phyloP scores from a whole-genome alignment of 139 green algal species.

The Pleodorina starrii region DNA sequence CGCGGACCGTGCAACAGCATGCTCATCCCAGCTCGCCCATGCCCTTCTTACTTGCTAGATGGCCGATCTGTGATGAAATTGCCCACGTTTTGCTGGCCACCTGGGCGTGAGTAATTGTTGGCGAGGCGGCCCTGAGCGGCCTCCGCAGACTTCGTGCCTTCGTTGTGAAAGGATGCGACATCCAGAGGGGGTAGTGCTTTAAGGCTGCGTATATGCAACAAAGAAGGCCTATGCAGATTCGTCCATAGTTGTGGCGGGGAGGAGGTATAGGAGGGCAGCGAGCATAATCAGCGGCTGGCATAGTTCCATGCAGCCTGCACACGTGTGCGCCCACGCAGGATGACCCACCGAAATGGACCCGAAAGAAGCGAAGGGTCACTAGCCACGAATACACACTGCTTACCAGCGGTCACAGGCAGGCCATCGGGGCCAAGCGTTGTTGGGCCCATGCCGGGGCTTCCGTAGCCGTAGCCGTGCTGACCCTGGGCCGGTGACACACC shows the following conservation, averaged over 20 bases:
- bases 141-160: not conserved
- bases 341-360: no score
- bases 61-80: constrained; percentile 49
- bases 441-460: not conserved
- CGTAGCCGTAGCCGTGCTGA: not conserved
- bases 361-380: no score
- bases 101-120: constrained; percentile 54
- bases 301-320: no score
- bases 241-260: no score
- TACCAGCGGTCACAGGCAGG: not conserved
- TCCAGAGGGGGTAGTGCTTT: no score
- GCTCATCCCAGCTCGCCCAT: not conserved
- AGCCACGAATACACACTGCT: no score
- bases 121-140: not conserved
- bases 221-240: no score
- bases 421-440: not conserved
- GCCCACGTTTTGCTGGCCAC: constrained; percentile 54
- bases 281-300: no score
- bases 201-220: no score
- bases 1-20: not conserved
- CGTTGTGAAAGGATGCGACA: no score
- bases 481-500: not conserved
- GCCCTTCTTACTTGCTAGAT: constrained; percentile 14
- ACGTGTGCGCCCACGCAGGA: no score
- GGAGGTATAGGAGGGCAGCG: no score